Percentiles rank a stretch among this genome's conserved stretches.
Conservation (phyloP, 1,139 yeast species). For the Magnusiomyces sp. region DNA sequence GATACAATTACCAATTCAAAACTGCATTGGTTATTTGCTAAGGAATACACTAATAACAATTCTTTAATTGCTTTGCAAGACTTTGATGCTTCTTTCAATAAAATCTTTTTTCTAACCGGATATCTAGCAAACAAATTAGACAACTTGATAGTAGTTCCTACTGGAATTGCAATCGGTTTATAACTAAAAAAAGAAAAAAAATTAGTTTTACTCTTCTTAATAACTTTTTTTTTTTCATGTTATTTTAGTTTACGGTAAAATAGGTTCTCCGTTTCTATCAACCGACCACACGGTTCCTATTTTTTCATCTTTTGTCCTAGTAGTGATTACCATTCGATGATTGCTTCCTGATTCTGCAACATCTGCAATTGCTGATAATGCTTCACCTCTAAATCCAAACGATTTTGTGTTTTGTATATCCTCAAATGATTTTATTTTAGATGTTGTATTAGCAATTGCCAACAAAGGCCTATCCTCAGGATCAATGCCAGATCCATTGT, state of each 20-base stretch:
- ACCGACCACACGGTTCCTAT: not conserved
- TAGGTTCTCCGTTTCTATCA: not conserved
- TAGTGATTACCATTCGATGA: too few species aligned
- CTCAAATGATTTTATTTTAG: slow-evolving; percentile 41
- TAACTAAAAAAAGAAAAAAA: not conserved
- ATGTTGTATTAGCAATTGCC: slow-evolving; percentile 48
- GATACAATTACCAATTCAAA: not conserved
- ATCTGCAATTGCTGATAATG: slow-evolving; percentile 43
- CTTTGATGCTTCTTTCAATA: not conserved
- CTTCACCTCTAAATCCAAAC: slow-evolving; percentile 63
- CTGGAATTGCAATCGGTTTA: not conserved
- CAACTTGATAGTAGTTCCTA: not conserved
- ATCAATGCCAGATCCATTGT: slow-evolving; percentile 57
- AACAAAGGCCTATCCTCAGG: slow-evolving; percentile 34
- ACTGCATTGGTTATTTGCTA: not conserved
- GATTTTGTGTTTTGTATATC: slow-evolving; percentile 40
- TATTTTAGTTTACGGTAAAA: too few species aligned
- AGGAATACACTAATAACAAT: not conserved
- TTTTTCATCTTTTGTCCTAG: too few species aligned
- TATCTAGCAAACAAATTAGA: not conserved
- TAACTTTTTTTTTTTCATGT: too few species aligned
- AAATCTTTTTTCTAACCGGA: not conserved
- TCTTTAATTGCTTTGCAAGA: not conserved
- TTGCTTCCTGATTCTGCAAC: too few species aligned
- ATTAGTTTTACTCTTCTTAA: too few species aligned